phyloP scores from a whole-genome alignment of 2,329 filamentous ascomycete species.

The Clonostachys sp. region DNA sequence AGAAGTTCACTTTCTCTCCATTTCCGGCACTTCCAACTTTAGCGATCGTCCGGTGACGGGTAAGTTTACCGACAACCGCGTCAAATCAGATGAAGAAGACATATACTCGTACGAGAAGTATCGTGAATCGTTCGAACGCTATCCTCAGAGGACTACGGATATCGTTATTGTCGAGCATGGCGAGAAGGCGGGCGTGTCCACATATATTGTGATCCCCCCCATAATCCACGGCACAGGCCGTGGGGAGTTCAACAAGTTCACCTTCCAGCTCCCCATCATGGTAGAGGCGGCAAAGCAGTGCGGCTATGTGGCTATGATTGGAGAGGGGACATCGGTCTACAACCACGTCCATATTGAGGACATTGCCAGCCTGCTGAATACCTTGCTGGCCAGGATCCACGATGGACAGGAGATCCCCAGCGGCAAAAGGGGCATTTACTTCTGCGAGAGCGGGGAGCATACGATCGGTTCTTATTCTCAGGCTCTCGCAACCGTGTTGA shows the following conservation, averaged over 20 bases:
- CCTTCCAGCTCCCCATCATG: conserved; percentile 28
- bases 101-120: conserved; percentile 32
- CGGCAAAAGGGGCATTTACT: too few relatives aligned
- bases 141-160: conserved; percentile 37
- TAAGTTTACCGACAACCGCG: too few relatives aligned
- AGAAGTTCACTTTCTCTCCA: too few relatives aligned
- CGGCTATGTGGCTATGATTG: conserved; percentile 15
- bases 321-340: conserved; percentile 26
- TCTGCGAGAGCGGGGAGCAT: too few relatives aligned
- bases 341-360: conserved; percentile 40
- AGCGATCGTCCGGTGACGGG: too few relatives aligned
- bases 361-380: conserved; percentile 31
- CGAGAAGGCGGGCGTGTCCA: conserved; percentile 30
- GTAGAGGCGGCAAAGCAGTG: conserved; percentile 19
- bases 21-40: too few relatives aligned
- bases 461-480: too few relatives aligned
- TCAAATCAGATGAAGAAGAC: conserved; percentile 14
- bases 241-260: conserved; percentile 31
- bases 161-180: conserved; percentile 33
- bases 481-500: too few relatives aligned
- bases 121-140: conserved; percentile 26
- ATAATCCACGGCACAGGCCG: conserved; percentile 39
- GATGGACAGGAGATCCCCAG: too few relatives aligned
- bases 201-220: conserved; percentile 38
- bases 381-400: conserved; percentile 16